Conservation (phyloP, 257 asterid species). For the Echium plantagineum region DNA sequence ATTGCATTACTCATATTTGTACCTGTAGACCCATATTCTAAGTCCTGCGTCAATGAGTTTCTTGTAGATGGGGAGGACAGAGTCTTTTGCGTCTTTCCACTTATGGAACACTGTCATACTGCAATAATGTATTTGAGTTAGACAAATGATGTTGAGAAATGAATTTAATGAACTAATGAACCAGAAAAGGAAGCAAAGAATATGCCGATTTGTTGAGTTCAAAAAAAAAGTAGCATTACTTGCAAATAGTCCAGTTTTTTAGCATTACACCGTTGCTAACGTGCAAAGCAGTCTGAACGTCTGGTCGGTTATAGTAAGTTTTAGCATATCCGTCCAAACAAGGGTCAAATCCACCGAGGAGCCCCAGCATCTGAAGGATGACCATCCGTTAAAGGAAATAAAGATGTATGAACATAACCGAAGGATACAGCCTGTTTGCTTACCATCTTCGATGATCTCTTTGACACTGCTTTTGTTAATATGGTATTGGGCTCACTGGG, state of each 20-base stretch:
- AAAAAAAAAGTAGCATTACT: constrained; percentile 27
- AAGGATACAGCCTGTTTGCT: not conserved
- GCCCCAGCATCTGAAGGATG: constrained; percentile 47
- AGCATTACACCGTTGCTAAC: constrained; percentile 39
- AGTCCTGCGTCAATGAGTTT: constrained; percentile 69
- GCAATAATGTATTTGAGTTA: constrained; percentile 10
- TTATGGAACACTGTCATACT: constrained; percentile 49
- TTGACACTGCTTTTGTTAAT: constrained; percentile 22
- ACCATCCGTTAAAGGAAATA: constrained; percentile 9
- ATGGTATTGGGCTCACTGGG: constrained; percentile 17
- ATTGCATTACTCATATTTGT: too few species aligned
- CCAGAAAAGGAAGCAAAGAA: not conserved
- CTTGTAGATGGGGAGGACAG: constrained; percentile 72
- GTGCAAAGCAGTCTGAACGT: constrained; percentile 82
- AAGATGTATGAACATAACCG: not conserved
- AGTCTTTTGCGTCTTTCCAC: constrained; percentile 47
- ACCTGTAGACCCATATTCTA: constrained; percentile 88
- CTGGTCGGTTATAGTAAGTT: constrained; percentile 51
- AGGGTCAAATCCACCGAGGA: constrained; percentile 78
- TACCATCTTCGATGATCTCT: constrained; percentile 49
- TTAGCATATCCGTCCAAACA: constrained; percentile 72
- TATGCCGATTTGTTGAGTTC: not conserved
- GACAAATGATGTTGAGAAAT: too few species aligned
- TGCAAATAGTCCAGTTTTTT: constrained; percentile 79
- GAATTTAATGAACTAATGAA: not conserved